Evolutionary conservation across 2,329 filamentous ascomycete genomes (phyloP).

Genomic region (Aureobasidium sp.): DNA sequence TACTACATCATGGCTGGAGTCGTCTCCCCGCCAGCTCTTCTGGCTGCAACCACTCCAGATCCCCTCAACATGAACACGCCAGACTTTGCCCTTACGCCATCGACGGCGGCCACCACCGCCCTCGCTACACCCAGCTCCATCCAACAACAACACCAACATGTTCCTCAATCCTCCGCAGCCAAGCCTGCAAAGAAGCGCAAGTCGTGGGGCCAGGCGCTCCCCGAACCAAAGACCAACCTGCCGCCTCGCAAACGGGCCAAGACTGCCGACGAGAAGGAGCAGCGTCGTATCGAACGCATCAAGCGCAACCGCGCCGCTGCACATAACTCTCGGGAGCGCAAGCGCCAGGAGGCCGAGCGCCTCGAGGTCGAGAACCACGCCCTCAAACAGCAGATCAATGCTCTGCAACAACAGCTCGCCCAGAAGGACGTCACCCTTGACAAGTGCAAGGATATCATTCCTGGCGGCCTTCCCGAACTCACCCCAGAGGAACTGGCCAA

Average conservation of each 20-base stretch:
- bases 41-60: slow-evolving; percentile 13
- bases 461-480: slow-evolving; percentile 17
- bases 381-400: slow-evolving; percentile 15
- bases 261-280: slow-evolving; percentile 98
- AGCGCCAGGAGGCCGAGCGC: slow-evolving; percentile 82
- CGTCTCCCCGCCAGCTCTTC: neutral
- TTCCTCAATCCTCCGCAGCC: slow-evolving; percentile 14
- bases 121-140: neutral
- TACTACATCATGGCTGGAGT: slow-evolving; percentile 13
- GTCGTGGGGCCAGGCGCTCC: slow-evolving; percentile 96
- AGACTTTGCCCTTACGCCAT: slow-evolving; percentile 9
- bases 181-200: slow-evolving; percentile 88
- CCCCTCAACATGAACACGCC: slow-evolving; percentile 16
- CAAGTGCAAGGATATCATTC: slow-evolving; percentile 18
- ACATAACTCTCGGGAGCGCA: slow-evolving; percentile 91
- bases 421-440: slow-evolving; percentile 17
- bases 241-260: slow-evolving; percentile 96
- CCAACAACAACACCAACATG: neutral
- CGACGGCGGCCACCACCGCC: neutral
- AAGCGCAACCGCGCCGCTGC: slow-evolving; percentile 92
- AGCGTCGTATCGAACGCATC: slow-evolving; percentile 92
- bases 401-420: slow-evolving; percentile 14
- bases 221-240: slow-evolving; percentile 92
- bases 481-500: slow-evolving; percentile 15
- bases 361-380: slow-evolving; percentile 46